A percentile compares a stretch with the other conserved stretches of the same genome.
Conservation (phyloP, 345 rosid species). For the Mangifera indica region DNA sequence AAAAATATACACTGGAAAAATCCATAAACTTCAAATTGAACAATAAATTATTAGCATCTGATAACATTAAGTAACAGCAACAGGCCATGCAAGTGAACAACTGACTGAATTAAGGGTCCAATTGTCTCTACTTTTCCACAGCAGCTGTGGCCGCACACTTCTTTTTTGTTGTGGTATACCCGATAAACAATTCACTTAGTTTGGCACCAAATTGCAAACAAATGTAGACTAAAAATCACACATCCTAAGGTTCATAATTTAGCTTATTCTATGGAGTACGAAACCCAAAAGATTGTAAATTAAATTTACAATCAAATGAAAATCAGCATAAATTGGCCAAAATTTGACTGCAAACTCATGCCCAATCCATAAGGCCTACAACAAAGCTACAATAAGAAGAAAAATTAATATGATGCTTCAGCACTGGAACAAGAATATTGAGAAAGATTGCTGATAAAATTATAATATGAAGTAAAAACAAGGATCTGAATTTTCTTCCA, state of each 20-base stretch:
- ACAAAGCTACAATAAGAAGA: not conserved
- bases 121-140: not conserved
- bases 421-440: not conserved
- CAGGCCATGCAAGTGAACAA: not conserved
- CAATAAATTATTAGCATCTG: not conserved
- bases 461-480: conserved; percentile 27
- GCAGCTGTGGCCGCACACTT: not conserved
- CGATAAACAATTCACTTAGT: not conserved
- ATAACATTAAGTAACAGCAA: not conserved
- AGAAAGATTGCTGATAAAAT: not conserved
- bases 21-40: not conserved
- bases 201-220: not conserved
- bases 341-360: too few species aligned
- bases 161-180: not conserved
- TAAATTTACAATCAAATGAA: not conserved
- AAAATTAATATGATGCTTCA: not conserved
- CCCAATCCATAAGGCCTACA: not conserved
- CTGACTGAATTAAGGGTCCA: not conserved
- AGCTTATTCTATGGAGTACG: not conserved
- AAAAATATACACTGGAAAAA: conserved; percentile 3
- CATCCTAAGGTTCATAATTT: not conserved
- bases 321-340: not conserved
- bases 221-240: not conserved
- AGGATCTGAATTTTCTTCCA: not conserved
- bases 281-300: not conserved